Evolutionary conservation across 2,329 filamentous ascomycete species (phyloP), one percentile per base, ranked within the genome.

Genomic region (Davidsoniella eucalypti): DNA sequence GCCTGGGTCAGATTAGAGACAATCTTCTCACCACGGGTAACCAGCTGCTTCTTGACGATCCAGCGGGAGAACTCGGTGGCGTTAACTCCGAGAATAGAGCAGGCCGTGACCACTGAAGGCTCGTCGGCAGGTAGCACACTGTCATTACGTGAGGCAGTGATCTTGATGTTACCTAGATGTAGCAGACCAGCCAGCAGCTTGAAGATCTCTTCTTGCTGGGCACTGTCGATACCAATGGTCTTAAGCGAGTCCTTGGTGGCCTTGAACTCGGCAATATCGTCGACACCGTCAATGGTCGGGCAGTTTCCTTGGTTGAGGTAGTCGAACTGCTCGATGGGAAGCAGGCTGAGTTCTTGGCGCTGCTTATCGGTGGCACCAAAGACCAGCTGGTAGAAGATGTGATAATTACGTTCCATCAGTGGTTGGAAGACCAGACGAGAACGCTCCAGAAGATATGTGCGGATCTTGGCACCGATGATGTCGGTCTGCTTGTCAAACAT

Each of bases 21-120:
- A 58, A 98, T 98, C 71, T 95, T 96, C 65, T 98, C 92, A 44
- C 88, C 92, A 61, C 92, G 80, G 12, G 92, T 98, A 56, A 95
- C 80, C 53, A 98, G 76, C 66, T 98, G 92, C 69, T 98, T 98
- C 76, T 98, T 98, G 55, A 96, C 86, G 48, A 88, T 95, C 92
- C 92, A 98, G 65, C 90, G 94, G 47, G 92, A 83, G 61, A 98
- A 96, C 57, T 88, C 85, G 26, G 75, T 69, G 2, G 80, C 75
- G 62, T 95, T 79, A 53, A 98, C 93, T 18, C 92, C 92, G 36
- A 98, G 76, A 54, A 96, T 84, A 10, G 75, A 69, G 61, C 86
- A 88, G 51, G 92, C 90, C 59, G 80, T 82, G 50, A 84, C 75
- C 49, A 98, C 69, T 14, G 87, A 80, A 3, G 88, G 84, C 61